Evolutionary conservation across 2,329 filamentous ascomycete genomes (phyloP).

Genomic region (Peltaster fructicola): DNA sequence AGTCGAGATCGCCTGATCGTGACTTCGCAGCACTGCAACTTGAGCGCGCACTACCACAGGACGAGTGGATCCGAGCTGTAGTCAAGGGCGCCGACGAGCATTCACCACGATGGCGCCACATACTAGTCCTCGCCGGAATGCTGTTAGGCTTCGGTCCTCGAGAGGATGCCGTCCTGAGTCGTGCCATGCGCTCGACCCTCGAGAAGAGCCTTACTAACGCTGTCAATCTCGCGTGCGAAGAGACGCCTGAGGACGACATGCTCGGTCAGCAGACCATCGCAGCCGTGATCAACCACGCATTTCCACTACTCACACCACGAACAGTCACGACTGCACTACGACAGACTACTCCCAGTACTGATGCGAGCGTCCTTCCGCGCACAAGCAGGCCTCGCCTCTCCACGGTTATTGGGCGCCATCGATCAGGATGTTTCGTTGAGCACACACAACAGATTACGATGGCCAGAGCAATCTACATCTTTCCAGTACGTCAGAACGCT

Average conservation of each 20-base stretch:
- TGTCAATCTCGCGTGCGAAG: constrained; percentile 53
- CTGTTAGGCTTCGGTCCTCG: constrained; percentile 57
- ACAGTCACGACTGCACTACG: constrained; percentile 43
- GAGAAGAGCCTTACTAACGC: constrained; percentile 59
- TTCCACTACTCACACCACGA: constrained; percentile 51
- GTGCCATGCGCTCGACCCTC: constrained; percentile 45
- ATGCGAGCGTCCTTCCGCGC: constrained; percentile 51
- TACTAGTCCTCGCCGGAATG: constrained; percentile 63
- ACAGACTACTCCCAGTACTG: constrained; percentile 50
- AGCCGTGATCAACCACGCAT: constrained; percentile 59
- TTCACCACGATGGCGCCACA: constrained; percentile 60
- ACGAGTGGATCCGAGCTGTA: constrained; percentile 42
- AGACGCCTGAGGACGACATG: constrained; percentile 35
- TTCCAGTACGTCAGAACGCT: constrained; percentile 41
- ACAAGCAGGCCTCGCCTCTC: constrained; percentile 55
- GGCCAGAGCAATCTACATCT: constrained; percentile 42
- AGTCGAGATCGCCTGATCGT: constrained; percentile 9
- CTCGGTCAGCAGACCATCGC: constrained; percentile 35
- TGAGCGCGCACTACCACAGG: constrained; percentile 20
- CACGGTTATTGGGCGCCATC: constrained; percentile 55
- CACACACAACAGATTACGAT: constrained; percentile 39
- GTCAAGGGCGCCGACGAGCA: constrained; percentile 42
- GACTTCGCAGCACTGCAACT: constrained; percentile 13
- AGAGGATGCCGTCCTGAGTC: constrained; percentile 45
- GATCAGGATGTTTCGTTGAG: constrained; percentile 47